phyloP scores from a whole-genome alignment of 257 asterid genomes.

The Capsicum chinense region DNA sequence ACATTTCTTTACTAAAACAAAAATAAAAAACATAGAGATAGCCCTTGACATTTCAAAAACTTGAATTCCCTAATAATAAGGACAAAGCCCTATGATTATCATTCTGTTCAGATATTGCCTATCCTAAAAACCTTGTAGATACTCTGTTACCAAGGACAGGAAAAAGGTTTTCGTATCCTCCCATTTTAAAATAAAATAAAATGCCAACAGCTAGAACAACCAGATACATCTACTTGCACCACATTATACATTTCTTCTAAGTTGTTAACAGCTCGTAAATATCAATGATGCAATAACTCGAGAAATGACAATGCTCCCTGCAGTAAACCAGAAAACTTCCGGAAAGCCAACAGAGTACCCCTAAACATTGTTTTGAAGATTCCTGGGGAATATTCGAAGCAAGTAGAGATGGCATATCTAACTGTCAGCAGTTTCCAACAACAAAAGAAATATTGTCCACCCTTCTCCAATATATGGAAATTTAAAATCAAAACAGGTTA shows the following conservation, averaged over 20 bases:
- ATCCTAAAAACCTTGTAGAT: neutral
- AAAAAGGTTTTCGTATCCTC: neutral
- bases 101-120: constrained; percentile 17
- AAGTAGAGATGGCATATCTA: neutral
- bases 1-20: neutral
- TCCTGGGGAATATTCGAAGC: neutral
- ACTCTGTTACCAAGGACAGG: constrained; percentile 13
- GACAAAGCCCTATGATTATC: constrained; percentile 14
- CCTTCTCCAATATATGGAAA: neutral
- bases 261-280: constrained; percentile 10
- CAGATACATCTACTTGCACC: constrained; percentile 16
- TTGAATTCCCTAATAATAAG: neutral
- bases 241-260: constrained; percentile 1
- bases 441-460: neutral
- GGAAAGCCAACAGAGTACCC: constrained; percentile 6
- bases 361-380: neutral
- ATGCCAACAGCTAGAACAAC: neutral
- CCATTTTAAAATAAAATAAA: neutral
- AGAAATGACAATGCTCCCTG: neutral
- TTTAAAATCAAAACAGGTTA: neutral
- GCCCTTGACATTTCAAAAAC: neutral
- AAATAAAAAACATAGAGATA: neutral
- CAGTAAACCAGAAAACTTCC: neutral
- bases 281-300: neutral
- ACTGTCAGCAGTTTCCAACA: neutral